Evolutionary conservation across 805 yeast species (phyloP), one percentile per base, ranked within the genome.

Genomic region (Pichia membranifaciens): DNA sequence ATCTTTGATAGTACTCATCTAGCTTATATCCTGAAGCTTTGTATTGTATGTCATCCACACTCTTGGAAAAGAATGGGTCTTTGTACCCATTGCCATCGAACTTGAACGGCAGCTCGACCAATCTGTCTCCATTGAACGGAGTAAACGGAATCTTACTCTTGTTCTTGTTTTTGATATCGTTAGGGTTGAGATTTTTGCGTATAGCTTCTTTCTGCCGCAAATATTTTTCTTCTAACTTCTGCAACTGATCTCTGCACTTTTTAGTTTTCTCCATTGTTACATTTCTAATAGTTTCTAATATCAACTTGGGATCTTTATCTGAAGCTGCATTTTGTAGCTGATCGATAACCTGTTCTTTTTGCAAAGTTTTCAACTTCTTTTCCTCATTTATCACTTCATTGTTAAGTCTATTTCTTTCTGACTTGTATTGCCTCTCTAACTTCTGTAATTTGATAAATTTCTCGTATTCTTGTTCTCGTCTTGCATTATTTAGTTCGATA

Each of bases 61-160:
- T 31, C 23, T 62, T 63, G 28, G 48, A 32, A 41, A 77, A 69
- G 47, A 77, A 74, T 18, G 91, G 87, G 61, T 86, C 93, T 48
- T 71, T 73, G 60, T 84, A 84, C 8, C 18, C 35, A 1, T 59
- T 45, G 16, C 56, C 59, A 5, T 66, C 61, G 31, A 64, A 68
- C 15, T 51, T 52, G 65, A 79, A 89, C 25, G 75, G 71, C 45
- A 72, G 71, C 21, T 70, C 65, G 7, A 69, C 51, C 49, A 84
- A 82, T 51, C 93, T 73, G 66, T 91, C 98, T 39, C 97, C 97
- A 59, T 83, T 81, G 67, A 91, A 91, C 8, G 98, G 98, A 10
- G 98, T 89, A 64, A 90, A 91, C 16, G 98, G 98, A 5, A 59
- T 43, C 20, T 52, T 51, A 10, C 51, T 47, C 44, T 61, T 66